Conservation (phyloP, 257 asterid species). For the Solanum chmielewskii region DNA sequence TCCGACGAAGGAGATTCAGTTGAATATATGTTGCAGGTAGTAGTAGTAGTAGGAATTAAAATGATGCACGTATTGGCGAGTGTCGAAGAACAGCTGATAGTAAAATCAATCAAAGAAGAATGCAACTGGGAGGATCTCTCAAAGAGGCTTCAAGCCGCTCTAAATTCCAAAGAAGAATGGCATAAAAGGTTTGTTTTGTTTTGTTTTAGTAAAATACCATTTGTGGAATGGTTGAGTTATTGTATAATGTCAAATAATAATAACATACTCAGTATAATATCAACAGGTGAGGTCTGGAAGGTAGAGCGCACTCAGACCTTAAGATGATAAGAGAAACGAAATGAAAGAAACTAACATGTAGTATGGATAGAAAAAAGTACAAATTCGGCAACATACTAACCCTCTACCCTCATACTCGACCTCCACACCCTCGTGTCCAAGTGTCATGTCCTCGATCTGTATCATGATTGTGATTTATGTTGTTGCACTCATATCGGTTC, state of each 20-base stretch:
- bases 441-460: neutral
- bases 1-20: neutral
- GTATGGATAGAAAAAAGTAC: neutral
- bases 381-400: neutral
- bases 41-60: neutral
- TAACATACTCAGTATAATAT: neutral
- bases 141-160: slow-evolving; percentile 81
- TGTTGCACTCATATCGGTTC: neutral
- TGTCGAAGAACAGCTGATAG: slow-evolving; percentile 77
- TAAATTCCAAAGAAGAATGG: slow-evolving; percentile 93
- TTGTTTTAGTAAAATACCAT: neutral
- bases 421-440: neutral
- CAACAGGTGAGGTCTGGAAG: neutral
- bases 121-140: slow-evolving; percentile 79
- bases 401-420: neutral
- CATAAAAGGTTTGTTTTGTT: slow-evolving; percentile 51
- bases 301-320: neutral
- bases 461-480: neutral
- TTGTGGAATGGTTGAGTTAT: neutral
- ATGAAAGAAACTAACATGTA: neutral
- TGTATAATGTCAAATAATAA: neutral
- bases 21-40: neutral
- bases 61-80: slow-evolving; percentile 75
- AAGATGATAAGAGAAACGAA: neutral
- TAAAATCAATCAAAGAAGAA: slow-evolving; percentile 73